A percentile compares a stretch with the other conserved stretches of the same genome.
Evolutionary conservation across 2,329 filamentous ascomycete species (phyloP).

Genomic region (Phaeomoniella chlamydospora): DNA sequence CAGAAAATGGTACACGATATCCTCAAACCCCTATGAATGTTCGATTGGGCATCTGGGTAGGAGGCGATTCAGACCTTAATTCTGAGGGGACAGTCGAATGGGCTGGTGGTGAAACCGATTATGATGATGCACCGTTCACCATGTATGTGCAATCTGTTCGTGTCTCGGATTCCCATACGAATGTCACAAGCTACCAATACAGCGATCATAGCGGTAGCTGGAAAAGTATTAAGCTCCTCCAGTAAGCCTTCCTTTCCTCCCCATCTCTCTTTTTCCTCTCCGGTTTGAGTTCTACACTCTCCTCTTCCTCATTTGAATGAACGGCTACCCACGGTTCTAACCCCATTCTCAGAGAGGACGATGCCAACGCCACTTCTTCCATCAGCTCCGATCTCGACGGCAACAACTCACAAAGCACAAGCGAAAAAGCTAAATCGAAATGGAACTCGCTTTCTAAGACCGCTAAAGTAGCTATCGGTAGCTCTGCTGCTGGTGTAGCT

Average conservation of each 20-base stretch:
- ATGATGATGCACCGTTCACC: conserved; percentile 64
- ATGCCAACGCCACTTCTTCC: conserved; percentile 6
- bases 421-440: conserved; percentile 15
- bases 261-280: not conserved
- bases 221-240: conserved; percentile 30
- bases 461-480: conserved; percentile 33
- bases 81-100: conserved; percentile 71
- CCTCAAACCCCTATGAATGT: conserved; percentile 93
- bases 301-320: conserved; percentile 1
- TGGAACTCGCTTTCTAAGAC: conserved; percentile 28
- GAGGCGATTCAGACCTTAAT: conserved; percentile 65
- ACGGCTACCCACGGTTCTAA: no score
- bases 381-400: conserved; percentile 10
- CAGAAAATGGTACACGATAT: conserved; percentile 56
- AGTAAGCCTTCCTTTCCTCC: conserved; percentile 16
- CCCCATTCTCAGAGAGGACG: conserved; percentile 1
- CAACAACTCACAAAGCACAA: conserved; percentile 8
- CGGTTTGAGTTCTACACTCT: conserved; percentile 3
- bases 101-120: conserved; percentile 78
- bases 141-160: conserved; percentile 69
- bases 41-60: conserved; percentile 84
- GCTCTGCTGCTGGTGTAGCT: conserved; percentile 20
- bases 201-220: conserved; percentile 21
- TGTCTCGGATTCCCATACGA: conserved; percentile 35
- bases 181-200: conserved; percentile 23